These are phyloP conservation scores for Plectosphaerella sp. DNA, from an alignment of 2,329 filamentous ascomycete species.

Conservation along the genomic window DNA sequence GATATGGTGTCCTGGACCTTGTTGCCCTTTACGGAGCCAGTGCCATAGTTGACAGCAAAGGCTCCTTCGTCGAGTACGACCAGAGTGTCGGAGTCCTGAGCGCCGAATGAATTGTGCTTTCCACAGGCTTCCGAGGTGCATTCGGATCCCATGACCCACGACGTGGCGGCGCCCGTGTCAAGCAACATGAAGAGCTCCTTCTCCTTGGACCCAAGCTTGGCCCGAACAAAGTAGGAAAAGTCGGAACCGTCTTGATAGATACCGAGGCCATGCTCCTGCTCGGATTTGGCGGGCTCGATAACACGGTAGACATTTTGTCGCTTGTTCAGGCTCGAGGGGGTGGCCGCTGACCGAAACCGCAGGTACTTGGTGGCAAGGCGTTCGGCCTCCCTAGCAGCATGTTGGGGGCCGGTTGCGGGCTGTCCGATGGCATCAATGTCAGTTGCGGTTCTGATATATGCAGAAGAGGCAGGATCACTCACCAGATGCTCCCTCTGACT, in stretches of 20 bases:
- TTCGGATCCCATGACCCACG: conserved; percentile 74
- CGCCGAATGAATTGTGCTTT: conserved; percentile 66
- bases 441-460: neutral
- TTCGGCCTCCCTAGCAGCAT: neutral
- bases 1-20: conserved; percentile 63
- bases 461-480: conserved; percentile 13
- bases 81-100: conserved; percentile 60
- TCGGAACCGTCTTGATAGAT: conserved; percentile 62
- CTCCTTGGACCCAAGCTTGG: conserved; percentile 48
- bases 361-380: neutral
- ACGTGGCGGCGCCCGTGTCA: conserved; percentile 66
- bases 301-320: conserved; percentile 44
- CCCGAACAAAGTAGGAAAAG: conserved; percentile 60
- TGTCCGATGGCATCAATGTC: neutral
- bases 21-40: conserved; percentile 65
- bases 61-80: conserved; percentile 40
- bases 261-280: conserved; percentile 43
- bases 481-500: conserved; percentile 30
- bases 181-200: conserved; percentile 58
- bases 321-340: conserved; percentile 17
- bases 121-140: conserved; percentile 65
- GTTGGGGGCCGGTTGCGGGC: neutral
- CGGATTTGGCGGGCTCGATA: conserved; percentile 39
- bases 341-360: neutral
- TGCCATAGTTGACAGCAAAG: conserved; percentile 72